Percentiles rank a stretch among this genome's conserved stretches.
These are phyloP conservation scores for Ambrosiella cleistominuta DNA, from an alignment of 2,329 filamentous ascomycete genomes.

Conservation along the genomic window DNA sequence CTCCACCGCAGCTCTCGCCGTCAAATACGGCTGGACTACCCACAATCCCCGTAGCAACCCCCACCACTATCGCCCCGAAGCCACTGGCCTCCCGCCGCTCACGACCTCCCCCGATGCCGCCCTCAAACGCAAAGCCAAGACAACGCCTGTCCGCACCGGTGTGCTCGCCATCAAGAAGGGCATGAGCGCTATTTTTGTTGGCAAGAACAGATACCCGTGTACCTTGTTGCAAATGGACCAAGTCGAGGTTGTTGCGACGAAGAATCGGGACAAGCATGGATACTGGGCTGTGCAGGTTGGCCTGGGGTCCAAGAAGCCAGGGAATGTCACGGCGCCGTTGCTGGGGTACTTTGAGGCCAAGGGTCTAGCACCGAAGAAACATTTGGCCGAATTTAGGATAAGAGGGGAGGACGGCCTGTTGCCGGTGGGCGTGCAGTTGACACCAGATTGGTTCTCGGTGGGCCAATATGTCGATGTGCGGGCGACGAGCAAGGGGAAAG, in stretches of 20 bases:
- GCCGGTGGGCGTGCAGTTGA: conserved; percentile 55
- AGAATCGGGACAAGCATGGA: conserved; percentile 63
- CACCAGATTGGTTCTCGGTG: conserved; percentile 77
- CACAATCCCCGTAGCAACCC: conserved; percentile 33
- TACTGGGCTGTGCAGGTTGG: conserved; percentile 93
- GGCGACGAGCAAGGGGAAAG: conserved; percentile 67
- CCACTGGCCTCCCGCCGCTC: conserved; percentile 36
- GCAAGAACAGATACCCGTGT: conserved; percentile 61
- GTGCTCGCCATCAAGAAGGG: conserved; percentile 81
- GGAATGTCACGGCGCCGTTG: conserved; percentile 64
- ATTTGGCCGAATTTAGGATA: conserved; percentile 77
- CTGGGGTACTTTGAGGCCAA: conserved; percentile 77
- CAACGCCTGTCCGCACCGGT: conserved; percentile 54
- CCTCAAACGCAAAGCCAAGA: conserved; percentile 38
- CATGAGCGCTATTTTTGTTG: conserved; percentile 82
- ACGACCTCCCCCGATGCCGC: conserved; percentile 43
- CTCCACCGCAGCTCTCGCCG: conserved; percentile 30
- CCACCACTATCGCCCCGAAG: conserved; percentile 42
- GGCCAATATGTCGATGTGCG: conserved; percentile 83
- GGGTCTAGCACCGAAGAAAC: conserved; percentile 65
- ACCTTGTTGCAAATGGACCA: conserved; percentile 88
- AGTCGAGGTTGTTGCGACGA: conserved; percentile 75
- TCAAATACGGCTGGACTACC: conserved; percentile 46
- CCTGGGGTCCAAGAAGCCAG: conserved; percentile 51
- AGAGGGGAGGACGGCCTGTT: conserved; percentile 54